These are phyloP conservation scores for Pseudophaeomoniella oleicola DNA, from an alignment of 2,329 filamentous ascomycete species.

Conservation along the genomic window DNA sequence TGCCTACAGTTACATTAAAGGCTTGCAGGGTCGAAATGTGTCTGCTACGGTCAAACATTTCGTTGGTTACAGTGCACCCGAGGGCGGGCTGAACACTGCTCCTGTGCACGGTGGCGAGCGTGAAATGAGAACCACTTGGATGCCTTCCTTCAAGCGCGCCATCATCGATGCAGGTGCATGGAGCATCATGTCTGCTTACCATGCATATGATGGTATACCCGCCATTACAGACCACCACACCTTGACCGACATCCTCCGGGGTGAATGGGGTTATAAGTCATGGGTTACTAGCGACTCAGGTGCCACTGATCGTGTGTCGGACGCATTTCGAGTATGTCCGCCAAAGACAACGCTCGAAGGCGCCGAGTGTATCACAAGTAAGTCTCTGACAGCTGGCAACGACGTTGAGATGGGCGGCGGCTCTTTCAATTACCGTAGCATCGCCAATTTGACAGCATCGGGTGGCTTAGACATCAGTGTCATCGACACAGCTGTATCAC, in stretches of 20 bases:
- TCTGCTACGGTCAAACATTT: constrained; percentile 65
- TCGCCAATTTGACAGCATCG: constrained; percentile 47
- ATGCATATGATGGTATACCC: constrained; percentile 59
- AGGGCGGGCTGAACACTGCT: constrained; percentile 58
- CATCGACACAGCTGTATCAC: constrained; percentile 52
- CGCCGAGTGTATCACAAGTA: constrained; percentile 48
- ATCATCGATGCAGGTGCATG: constrained; percentile 57
- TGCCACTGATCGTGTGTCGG: constrained; percentile 53
- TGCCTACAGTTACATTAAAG: constrained; percentile 44
- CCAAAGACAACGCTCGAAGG: constrained; percentile 51
- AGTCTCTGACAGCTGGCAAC: constrained; percentile 51
- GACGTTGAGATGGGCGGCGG: constrained; percentile 66
- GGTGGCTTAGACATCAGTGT: constrained; percentile 44
- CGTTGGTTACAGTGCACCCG: constrained; percentile 51
- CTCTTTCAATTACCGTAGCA: constrained; percentile 53
- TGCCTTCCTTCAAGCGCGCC: constrained; percentile 50
- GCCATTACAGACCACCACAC: constrained; percentile 50
- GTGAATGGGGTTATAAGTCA: constrained; percentile 61
- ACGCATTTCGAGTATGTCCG: constrained; percentile 51
- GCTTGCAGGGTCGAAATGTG: constrained; percentile 51
- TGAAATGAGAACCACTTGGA: constrained; percentile 38
- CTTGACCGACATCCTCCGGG: constrained; percentile 53
- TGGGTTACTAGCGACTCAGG: constrained; percentile 53
- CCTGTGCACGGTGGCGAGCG: constrained; percentile 42
- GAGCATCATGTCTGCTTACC: constrained; percentile 60